Evolutionary conservation across 1,139 yeast species (phyloP).

Genomic region (Taiozyma sp.): DNA sequence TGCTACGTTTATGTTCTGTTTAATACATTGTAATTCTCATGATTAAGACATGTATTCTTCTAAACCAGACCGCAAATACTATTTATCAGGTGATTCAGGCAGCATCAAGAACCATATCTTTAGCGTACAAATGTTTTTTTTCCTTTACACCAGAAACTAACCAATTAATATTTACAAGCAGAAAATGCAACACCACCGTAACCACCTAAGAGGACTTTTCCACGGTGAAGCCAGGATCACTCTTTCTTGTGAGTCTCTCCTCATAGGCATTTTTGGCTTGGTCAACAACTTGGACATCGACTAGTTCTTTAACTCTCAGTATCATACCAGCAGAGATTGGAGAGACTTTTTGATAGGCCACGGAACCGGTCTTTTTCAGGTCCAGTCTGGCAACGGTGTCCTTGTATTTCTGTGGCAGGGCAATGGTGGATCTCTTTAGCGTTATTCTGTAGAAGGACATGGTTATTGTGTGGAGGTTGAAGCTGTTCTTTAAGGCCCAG

Average conservation of each 20-base stretch:
- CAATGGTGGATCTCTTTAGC: slow-evolving; percentile 77
- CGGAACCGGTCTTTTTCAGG: slow-evolving; percentile 65
- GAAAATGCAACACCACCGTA: neutral
- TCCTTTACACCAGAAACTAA: neutral
- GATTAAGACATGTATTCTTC: neutral
- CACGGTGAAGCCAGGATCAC: slow-evolving; percentile 55
- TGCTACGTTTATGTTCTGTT: neutral
- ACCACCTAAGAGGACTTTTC: slow-evolving; percentile 25
- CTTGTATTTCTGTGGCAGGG: slow-evolving; percentile 66
- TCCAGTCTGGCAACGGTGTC: slow-evolving; percentile 71
- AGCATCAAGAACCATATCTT: neutral
- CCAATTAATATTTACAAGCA: neutral
- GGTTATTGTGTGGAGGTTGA: neutral
- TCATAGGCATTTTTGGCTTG: slow-evolving; percentile 42
- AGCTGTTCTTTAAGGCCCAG: neutral
- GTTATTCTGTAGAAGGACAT: slow-evolving; percentile 58
- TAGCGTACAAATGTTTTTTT: neutral
- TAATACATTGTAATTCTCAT: neutral
- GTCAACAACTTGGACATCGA: slow-evolving; percentile 74
- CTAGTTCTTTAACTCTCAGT: slow-evolving; percentile 79
- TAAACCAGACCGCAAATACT: neutral
- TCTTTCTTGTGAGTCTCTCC: slow-evolving; percentile 51
- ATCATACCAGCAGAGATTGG: slow-evolving; percentile 85
- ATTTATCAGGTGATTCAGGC: neutral
- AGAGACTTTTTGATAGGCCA: slow-evolving; percentile 66